Percentiles rank a stretch among this genome's conserved stretches.
phyloP scores from a whole-genome alignment of 805 yeast genomes.

The Candida palmyrensis region DNA sequence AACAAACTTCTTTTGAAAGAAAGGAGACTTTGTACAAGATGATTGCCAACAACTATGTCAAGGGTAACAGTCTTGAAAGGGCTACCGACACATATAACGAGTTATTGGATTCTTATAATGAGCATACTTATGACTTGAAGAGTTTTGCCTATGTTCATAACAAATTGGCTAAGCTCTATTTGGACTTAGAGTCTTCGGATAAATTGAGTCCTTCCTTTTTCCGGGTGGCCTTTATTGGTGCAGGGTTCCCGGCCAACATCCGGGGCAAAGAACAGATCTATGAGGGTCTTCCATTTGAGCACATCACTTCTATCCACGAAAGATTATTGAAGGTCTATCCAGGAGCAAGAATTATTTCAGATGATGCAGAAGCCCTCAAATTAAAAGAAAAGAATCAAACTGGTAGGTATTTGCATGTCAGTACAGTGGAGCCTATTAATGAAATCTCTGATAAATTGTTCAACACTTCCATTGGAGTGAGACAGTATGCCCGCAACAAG shows the following conservation, averaged over 20 bases:
- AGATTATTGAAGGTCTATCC: constrained; percentile 71
- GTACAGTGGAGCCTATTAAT: constrained; percentile 65
- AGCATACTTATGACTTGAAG: constrained; percentile 66
- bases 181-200: constrained; percentile 61
- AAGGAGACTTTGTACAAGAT: constrained; percentile 66
- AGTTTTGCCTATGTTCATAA: constrained; percentile 70
- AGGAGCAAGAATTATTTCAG: constrained; percentile 68
- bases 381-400: constrained; percentile 48
- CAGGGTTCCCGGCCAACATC: constrained; percentile 75
- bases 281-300: constrained; percentile 86
- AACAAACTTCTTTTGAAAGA: constrained; percentile 74
- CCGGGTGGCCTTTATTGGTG: constrained; percentile 75
- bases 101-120: constrained; percentile 67
- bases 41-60: constrained; percentile 64
- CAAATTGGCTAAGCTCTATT: constrained; percentile 63
- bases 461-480: constrained; percentile 53
- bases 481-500: constrained; percentile 71
- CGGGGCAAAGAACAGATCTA: constrained; percentile 75
- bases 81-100: constrained; percentile 78
- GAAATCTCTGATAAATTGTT: constrained; percentile 44
- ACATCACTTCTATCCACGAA: constrained; percentile 76
- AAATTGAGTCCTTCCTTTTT: constrained; percentile 73
- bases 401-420: constrained; percentile 71
- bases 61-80: constrained; percentile 72
- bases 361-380: constrained; percentile 51